A percentile compares a stretch with the other conserved stretches of the same genome.
Evolutionary conservation across 108 stramenopile genomes (phyloP).

Genomic region (Epithemia pelagica): DNA sequence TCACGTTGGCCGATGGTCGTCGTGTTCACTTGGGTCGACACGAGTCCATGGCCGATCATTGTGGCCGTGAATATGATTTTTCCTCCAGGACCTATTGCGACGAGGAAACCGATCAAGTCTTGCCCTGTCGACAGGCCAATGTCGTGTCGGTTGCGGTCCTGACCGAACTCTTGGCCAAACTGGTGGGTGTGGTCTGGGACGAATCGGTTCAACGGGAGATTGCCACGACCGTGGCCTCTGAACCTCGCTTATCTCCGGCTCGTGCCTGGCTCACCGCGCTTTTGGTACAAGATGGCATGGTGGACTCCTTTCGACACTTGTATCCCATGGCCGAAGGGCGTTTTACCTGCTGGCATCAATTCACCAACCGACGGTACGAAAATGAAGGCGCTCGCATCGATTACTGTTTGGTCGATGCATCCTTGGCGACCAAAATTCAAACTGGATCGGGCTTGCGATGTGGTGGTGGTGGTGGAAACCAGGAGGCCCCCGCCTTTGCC

Average conservation of each 20-base stretch:
- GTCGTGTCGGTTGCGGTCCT: constrained; percentile 34
- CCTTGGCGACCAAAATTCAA: constrained; percentile 36
- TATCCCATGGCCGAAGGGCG: constrained; percentile 76
- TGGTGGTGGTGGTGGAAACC: constrained; percentile 12
- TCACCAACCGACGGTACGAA: constrained; percentile 67
- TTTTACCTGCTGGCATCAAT: constrained; percentile 91
- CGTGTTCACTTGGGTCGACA: constrained; percentile 53
- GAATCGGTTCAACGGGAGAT: constrained; percentile 35
- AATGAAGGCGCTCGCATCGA: constrained; percentile 89
- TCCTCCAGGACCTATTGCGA: constrained; percentile 34
- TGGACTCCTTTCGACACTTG: constrained; percentile 76
- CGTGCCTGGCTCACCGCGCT: constrained; percentile 57
- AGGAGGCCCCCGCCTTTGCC: constrained; percentile 2
- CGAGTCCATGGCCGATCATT: constrained; percentile 47
- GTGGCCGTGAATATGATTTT: constrained; percentile 46
- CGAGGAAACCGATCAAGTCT: constrained; percentile 23
- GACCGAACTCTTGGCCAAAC: constrained; percentile 69
- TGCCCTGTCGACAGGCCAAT: constrained; percentile 44
- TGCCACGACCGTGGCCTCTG: constrained; percentile 37
- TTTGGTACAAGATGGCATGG: constrained; percentile 72
- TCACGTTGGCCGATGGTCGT: constrained; percentile 34
- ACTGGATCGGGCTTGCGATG: constrained; percentile 45
- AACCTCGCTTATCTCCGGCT: constrained; percentile 45
- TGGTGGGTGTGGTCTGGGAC: constrained; percentile 62
- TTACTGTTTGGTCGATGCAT: constrained; percentile 70